These are phyloP conservation scores for Ogataea ganodermae DNA, from an alignment of 805 yeast genomes.

Conservation along the genomic window DNA sequence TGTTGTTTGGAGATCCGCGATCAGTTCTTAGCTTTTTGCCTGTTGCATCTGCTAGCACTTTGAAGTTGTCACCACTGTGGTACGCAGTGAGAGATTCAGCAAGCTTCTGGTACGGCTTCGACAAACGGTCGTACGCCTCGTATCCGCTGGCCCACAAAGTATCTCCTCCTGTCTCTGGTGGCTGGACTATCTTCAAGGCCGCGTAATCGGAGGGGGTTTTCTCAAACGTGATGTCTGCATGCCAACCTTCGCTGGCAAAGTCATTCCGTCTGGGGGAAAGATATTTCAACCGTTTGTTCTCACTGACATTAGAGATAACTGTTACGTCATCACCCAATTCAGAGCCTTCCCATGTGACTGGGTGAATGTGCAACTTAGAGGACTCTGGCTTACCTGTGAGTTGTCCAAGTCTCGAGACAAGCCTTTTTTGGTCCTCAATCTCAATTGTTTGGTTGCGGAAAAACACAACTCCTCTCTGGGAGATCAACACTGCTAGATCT, in stretches of 20 bases:
- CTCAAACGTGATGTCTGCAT: constrained; percentile 57
- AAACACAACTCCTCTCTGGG: constrained; percentile 5
- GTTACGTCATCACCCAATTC: constrained; percentile 5
- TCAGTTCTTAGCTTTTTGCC: not conserved
- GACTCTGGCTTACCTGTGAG: constrained; percentile 2
- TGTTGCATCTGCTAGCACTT: constrained; percentile 36
- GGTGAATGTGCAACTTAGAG: constrained; percentile 1
- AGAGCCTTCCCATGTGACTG: not conserved
- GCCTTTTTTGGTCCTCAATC: not conserved
- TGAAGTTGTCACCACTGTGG: constrained; percentile 44
- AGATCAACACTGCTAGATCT: constrained; percentile 4
- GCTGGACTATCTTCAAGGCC: constrained; percentile 49
- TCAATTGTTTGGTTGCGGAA: not conserved
- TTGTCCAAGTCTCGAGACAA: not conserved
- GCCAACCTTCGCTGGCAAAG: constrained; percentile 36
- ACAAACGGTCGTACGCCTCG: constrained; percentile 55
- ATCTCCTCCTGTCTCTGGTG: constrained; percentile 55
- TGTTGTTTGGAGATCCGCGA: constrained; percentile 5
- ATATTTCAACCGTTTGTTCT: not conserved
- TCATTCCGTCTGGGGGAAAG: not conserved
- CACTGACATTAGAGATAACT: not conserved
- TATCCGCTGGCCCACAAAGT: constrained; percentile 58
- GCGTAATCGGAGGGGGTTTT: constrained; percentile 57
- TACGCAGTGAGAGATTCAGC: constrained; percentile 45
- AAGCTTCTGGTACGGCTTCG: constrained; percentile 49